Base-by-base conservation (phyloP, 768 basidiomycete genomes). In the Tephrocybe rancida region DNA sequence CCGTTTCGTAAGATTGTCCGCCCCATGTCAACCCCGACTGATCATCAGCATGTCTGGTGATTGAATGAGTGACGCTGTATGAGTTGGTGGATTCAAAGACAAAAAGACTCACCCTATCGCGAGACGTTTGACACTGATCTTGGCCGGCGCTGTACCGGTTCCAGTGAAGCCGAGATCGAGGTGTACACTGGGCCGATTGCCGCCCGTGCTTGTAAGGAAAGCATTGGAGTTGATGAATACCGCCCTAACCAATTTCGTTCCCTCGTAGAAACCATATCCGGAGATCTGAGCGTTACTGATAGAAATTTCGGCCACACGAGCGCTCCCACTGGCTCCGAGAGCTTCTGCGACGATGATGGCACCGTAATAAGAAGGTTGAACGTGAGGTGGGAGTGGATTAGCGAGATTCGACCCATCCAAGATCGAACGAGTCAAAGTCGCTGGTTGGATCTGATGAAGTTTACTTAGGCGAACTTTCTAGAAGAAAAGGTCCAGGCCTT, bases 291-390 rank as follows among this genome's bases (percentile, higher is more conserved):
- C 44, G 56, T 82, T 69, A 55, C 73, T 61, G 21, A 86, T 70
- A 11, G 55, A 56, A 24, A 88, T 66, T 66, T 89, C 85, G 13
- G 74, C 63, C 21, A 77, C 68, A 35, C 65, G 66, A 4, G 77
- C 68, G 9, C 60, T 61, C 8, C 78, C 74, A 32, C 68, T 73
- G 9, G 60, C 55, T 14, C 85, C 83, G 30, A 86, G 78, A 30
- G 81, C 77, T 67, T 84, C 84, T 7, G 78, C 80, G 35, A 79
- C 76, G 26, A 87, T 74, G 55, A 88, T 76, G 2, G 81, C 84
- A 0, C 79, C 82, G 56, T 88, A 88, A 67, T 88, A 90, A 22
- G 78, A 70, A 0, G 87, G 82, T 57, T 87, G 85, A 48, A 89
- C 71, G 54, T 87, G 85, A 6, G 87, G 80, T 18, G 78, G 71